Conservation (phyloP, 208 protist species). For the Phytomonas sp. region DNA sequence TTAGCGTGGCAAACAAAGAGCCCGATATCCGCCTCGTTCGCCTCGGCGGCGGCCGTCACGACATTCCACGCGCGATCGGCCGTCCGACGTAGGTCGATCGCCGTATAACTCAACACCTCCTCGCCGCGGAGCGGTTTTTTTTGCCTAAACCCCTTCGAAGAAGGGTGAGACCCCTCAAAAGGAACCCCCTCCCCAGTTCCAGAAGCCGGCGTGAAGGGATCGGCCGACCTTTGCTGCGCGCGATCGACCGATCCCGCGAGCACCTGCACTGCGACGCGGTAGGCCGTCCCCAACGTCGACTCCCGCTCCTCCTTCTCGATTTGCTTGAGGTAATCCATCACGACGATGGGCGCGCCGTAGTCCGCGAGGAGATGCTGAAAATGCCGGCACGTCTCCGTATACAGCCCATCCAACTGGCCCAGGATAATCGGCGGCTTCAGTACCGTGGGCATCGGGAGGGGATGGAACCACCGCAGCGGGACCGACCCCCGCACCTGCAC, state of each 20-base stretch:
- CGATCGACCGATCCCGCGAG: conserved; percentile 33
- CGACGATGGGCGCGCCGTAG: conserved; percentile 88
- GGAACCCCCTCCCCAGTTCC: background rate
- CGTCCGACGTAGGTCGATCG: conserved; percentile 74
- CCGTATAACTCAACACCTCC: conserved; percentile 60
- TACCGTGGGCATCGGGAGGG: conserved; percentile 30
- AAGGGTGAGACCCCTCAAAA: background rate
- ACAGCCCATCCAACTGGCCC: conserved; percentile 25
- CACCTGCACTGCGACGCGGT: conserved; percentile 39
- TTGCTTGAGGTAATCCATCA: conserved; percentile 89
- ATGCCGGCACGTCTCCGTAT: conserved; percentile 71
- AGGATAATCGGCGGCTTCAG: conserved; percentile 86
- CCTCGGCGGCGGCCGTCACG: conserved; percentile 45
- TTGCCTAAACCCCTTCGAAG: background rate
- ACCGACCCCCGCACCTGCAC: conserved; percentile 84
- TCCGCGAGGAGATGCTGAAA: conserved; percentile 87
- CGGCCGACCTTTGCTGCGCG: background rate
- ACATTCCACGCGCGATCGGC: conserved; percentile 68
- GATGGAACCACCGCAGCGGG: conserved; percentile 80
- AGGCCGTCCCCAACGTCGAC: conserved; percentile 61
- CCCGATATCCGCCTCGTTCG: conserved; percentile 25
- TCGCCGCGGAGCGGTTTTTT: background rate
- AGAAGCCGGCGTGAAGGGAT: background rate
- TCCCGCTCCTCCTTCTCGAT: conserved; percentile 87
- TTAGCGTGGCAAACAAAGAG: conserved; percentile 32